Evolutionary conservation across 805 yeast genomes (phyloP).

Genomic region (Candida saitoana): DNA sequence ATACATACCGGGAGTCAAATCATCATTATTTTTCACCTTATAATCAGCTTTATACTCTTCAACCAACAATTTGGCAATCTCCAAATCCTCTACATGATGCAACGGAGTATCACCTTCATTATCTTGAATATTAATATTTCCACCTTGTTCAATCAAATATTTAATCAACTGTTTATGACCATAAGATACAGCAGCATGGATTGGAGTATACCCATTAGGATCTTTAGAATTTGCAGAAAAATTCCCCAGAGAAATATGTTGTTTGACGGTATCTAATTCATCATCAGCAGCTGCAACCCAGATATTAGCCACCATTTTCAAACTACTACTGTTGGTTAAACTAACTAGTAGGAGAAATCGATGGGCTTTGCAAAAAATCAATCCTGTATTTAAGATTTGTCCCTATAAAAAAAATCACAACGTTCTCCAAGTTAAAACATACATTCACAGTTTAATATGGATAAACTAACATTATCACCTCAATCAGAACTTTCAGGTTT

Average conservation of each 20-base stretch:
- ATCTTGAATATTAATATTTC: slow-evolving; percentile 80
- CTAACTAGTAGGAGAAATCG: neutral
- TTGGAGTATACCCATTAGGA: slow-evolving; percentile 92
- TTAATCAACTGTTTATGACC: slow-evolving; percentile 68
- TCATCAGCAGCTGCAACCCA: slow-evolving; percentile 97
- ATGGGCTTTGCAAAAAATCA: too few species aligned
- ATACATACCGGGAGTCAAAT: slow-evolving; percentile 66
- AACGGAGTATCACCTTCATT: slow-evolving; percentile 93
- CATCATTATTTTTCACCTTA: slow-evolving; percentile 63
- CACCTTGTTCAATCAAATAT: slow-evolving; percentile 55
- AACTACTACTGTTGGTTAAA: neutral
- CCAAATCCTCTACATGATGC: slow-evolving; percentile 78
- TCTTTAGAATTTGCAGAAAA: slow-evolving; percentile 72
- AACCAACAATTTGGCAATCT: slow-evolving; percentile 61
- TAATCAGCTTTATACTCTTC: slow-evolving; percentile 67
- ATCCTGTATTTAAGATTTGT: too few species aligned
- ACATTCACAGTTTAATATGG: too few species aligned
- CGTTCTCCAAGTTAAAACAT: too few species aligned
- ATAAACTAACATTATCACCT: slow-evolving; percentile 18
- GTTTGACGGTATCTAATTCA: slow-evolving; percentile 54
- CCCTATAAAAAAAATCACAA: too few species aligned
- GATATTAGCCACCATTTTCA: slow-evolving; percentile 52
- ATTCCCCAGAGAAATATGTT: slow-evolving; percentile 46
- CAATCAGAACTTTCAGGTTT: slow-evolving; percentile 46
- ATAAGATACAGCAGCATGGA: slow-evolving; percentile 96